These are phyloP conservation scores for Xylariaceae sp. DNA, from an alignment of 2,329 filamentous ascomycete species.

Conservation along the genomic window DNA sequence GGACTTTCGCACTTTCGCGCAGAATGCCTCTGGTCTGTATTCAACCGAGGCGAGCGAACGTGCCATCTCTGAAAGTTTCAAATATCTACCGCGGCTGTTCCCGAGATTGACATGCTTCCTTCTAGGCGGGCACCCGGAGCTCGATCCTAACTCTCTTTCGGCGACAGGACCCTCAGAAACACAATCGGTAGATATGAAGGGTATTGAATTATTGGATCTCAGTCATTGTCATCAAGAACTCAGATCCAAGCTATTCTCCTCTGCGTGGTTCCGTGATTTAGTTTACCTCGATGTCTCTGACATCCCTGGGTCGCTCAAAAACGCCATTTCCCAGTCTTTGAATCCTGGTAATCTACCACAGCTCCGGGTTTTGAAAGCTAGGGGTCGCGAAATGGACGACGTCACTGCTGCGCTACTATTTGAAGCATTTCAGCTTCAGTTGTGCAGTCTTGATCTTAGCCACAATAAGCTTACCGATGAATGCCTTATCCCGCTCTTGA, in stretches of 20 bases:
- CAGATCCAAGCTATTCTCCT: constrained; percentile 37
- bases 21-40: constrained; percentile 38
- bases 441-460: constrained; percentile 57
- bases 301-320: constrained; percentile 41
- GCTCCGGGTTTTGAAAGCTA: constrained; percentile 50
- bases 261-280: constrained; percentile 35
- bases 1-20: constrained; percentile 44
- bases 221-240: constrained; percentile 38
- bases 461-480: constrained; percentile 50
- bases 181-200: neutral
- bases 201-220: constrained; percentile 43
- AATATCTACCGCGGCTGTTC: constrained; percentile 35
- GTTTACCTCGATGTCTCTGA: constrained; percentile 52
- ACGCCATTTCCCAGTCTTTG: constrained; percentile 32
- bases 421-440: constrained; percentile 31
- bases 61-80: constrained; percentile 39
- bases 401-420: constrained; percentile 32
- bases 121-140: constrained; percentile 43
- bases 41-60: constrained; percentile 35
- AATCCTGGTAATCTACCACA: constrained; percentile 37
- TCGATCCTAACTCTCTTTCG: constrained; percentile 39
- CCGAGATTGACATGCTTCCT: constrained; percentile 44
- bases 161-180: constrained; percentile 1
- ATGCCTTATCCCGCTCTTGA: constrained; percentile 32
- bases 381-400: constrained; percentile 45